Conservation (phyloP, 192 early-diverging fungal species). For the Coemansia sp. region DNA sequence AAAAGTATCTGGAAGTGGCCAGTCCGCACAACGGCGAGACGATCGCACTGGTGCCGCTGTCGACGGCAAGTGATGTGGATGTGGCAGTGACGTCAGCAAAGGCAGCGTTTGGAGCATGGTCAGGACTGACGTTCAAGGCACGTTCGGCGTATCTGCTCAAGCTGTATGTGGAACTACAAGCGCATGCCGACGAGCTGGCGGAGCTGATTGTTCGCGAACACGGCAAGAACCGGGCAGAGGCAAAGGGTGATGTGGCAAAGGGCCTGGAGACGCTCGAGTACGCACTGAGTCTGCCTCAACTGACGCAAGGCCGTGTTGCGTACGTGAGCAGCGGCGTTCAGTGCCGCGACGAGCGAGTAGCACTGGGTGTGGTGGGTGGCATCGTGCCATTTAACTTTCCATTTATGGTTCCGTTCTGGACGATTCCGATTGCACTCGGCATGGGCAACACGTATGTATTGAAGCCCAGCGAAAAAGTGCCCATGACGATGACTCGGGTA, state of each 20-base stretch:
- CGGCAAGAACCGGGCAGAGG: constrained; percentile 76
- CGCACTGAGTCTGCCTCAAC: constrained; percentile 66
- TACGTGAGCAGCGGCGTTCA: constrained; percentile 68
- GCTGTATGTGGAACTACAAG: constrained; percentile 59
- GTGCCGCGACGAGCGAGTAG: constrained; percentile 64
- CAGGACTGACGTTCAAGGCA: constrained; percentile 67
- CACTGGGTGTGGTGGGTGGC: constrained; percentile 73
- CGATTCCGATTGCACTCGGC: constrained; percentile 71
- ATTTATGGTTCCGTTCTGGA: constrained; percentile 85
- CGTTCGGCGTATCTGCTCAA: constrained; percentile 63
- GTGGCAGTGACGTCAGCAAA: constrained; percentile 60
- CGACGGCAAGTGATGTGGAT: constrained; percentile 58
- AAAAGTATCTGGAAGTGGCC: constrained; percentile 52
- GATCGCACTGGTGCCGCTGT: constrained; percentile 68
- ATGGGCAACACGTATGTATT: constrained; percentile 72
- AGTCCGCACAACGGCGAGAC: constrained; percentile 61
- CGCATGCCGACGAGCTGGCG: constrained; percentile 65
- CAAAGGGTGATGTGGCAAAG: constrained; percentile 70
- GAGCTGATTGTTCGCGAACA: constrained; percentile 75
- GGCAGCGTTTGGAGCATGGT: constrained; percentile 61
- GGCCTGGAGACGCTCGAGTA: constrained; percentile 81
- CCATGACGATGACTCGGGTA: constrained; percentile 73
- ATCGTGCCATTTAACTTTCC: constrained; percentile 87
- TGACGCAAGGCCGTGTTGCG: constrained; percentile 60
- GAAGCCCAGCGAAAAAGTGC: constrained; percentile 83